Base-by-base conservation (phyloP, 1,139 yeast species). In the Pneumocystis jirovecii region DNA sequence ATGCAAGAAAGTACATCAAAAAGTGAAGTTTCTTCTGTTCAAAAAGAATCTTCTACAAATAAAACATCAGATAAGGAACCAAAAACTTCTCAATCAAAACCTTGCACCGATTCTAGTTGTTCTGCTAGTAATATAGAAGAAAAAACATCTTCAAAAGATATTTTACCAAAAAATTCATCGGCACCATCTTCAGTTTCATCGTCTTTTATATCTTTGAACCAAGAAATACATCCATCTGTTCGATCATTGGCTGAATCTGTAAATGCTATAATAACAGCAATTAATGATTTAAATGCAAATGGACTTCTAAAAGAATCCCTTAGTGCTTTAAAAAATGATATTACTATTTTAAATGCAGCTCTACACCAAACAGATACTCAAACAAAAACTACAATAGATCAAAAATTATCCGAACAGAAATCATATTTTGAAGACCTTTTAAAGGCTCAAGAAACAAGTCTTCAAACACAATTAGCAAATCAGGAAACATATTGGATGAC, bases 401-500 rank as follows among this genome's bases (percentile, higher is more conserved):
- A 42, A 17, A 61, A 61, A 37, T 40, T 61, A 29, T 12, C 31
- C 3, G 59, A 61, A 37, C 50, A 39, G 12, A 25, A 39, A 12
- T 39, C 1, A 3, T 31, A 39, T 31, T 60, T 60, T 19, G 34
- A 31, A 21, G 61, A 60, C 25, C 17, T 42, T 15, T 56, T 21
- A 21, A 31, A 45, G n/a, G n/a, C 31, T 21, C 60, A 25, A 4
- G 63, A 61, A 25, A 40, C 15, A 56, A 5, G 64, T 12, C 34
- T 61, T 31, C 68, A 81, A 65, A 72, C 74, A 64, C 76, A 77
- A 50, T 76, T 83, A 65, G 80, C 80, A 60, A 77, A 76, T 35
- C 82, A 81, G 61, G 82, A 81, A 70, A 79, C 81, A 40, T 83
- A 83, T 68, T 81, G 85, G 73, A 78, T 81, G 67, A 75, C 82